A percentile compares a stretch with the other conserved stretches of the same genome.
These are phyloP conservation scores for Glomus cerebriforme DNA, from an alignment of 192 early-diverging fungal species.

Conservation along the genomic window DNA sequence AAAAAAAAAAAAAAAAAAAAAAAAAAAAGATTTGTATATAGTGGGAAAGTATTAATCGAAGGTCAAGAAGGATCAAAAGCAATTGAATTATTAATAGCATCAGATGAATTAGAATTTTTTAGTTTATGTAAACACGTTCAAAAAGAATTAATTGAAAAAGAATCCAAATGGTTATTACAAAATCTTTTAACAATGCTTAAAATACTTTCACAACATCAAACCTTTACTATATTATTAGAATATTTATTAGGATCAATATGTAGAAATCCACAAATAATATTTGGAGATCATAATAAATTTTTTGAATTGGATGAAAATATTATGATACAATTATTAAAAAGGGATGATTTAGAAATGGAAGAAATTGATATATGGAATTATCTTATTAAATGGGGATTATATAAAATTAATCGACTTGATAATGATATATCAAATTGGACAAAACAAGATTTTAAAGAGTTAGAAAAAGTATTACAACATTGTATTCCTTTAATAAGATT, in stretches of 20 bases:
- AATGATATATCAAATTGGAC: neutral
- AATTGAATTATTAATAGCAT: neutral
- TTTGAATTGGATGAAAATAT: neutral
- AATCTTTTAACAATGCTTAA: neutral
- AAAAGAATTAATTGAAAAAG: neutral
- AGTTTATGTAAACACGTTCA: neutral
- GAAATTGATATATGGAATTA: conserved; percentile 10
- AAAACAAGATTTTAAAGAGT: neutral
- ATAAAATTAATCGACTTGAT: neutral
- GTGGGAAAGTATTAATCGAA: neutral
- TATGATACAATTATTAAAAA: neutral
- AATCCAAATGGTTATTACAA: neutral
- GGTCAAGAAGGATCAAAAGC: neutral
- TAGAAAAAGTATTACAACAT: neutral
- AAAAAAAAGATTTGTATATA: neutral
- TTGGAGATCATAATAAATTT: neutral
- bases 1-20: no score
- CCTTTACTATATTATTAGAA: neutral
- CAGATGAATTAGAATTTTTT: neutral
- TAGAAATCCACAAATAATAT: neutral
- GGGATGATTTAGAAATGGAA: neutral
- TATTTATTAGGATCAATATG: neutral
- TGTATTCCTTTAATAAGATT: neutral
- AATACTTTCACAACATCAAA: neutral
- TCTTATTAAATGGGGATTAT: conserved; percentile 6